phyloP scores from a whole-genome alignment of 495 filamentous ascomycete species.

The Penicillium maclennaniae region DNA sequence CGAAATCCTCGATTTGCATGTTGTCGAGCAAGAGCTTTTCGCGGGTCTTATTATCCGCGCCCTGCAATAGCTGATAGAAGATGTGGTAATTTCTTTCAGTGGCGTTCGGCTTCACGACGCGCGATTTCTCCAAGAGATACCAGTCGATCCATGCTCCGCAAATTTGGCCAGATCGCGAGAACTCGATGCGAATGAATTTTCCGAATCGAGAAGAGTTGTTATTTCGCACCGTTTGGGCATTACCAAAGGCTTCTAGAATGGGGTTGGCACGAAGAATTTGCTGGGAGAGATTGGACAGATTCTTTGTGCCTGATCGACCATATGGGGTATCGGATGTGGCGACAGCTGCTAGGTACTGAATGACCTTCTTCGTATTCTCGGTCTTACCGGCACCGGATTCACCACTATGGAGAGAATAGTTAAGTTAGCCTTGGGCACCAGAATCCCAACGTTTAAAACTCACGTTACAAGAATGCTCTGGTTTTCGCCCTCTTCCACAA shows the following conservation, averaged over 20 bases:
- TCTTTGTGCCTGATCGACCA: conserved; percentile 55
- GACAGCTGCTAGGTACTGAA: conserved; percentile 95
- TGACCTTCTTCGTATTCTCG: conserved; percentile 99
- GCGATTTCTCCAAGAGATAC: conserved; percentile 96
- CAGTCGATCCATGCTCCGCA: conserved; percentile 97
- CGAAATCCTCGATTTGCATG: conserved; percentile 77
- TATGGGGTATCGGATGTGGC: conserved; percentile 76
- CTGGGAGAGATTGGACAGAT: conserved; percentile 86
- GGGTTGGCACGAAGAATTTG: conserved; percentile 97
- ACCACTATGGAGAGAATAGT: conserved; percentile 47
- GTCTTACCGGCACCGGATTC: conserved; percentile 99
- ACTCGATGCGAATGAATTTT: conserved; percentile 98
- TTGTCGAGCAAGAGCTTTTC: conserved; percentile 70
- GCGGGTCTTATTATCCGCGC: conserved; percentile 68
- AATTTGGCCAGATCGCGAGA: conserved; percentile 85
- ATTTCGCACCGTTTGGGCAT: conserved; percentile 95
- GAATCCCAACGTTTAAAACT: conserved; percentile 13
- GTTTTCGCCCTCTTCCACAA: conserved; percentile 92
- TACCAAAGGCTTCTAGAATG: conserved; percentile 97
- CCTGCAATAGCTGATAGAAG: conserved; percentile 92
- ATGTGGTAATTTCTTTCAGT: conserved; percentile 96
- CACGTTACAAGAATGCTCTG: conserved; percentile 96
- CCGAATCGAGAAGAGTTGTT: conserved; percentile 99
- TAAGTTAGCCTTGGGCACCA: conserved; percentile 1
- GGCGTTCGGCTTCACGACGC: conserved; percentile 81